A percentile compares a stretch with the other conserved stretches of the same genome.
These are phyloP conservation scores for Chytriomyces confervae DNA, from an alignment of 192 early-diverging fungal species.

Conservation along the genomic window DNA sequence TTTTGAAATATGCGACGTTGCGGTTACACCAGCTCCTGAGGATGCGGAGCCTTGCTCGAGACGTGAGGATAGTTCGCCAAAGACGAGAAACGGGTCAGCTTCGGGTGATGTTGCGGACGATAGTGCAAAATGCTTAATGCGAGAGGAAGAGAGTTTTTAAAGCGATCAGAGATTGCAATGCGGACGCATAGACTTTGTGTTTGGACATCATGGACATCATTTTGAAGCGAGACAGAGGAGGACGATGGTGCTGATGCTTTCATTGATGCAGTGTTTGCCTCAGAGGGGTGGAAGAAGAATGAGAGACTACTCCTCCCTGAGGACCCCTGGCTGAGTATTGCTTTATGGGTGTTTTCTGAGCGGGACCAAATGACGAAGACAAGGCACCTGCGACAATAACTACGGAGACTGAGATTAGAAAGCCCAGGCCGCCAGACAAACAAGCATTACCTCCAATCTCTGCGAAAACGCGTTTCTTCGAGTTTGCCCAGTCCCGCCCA, in stretches of 20 bases:
- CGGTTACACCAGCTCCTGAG: background rate
- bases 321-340: background rate
- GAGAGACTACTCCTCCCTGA: background rate
- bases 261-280: background rate
- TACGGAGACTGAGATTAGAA: background rate
- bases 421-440: no score
- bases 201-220: conserved; percentile 26
- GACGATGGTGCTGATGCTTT: background rate
- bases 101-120: background rate
- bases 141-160: background rate
- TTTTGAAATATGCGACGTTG: conserved; percentile 19
- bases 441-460: conserved; percentile 64
- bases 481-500: conserved; percentile 74
- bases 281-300: background rate
- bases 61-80: background rate
- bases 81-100: conserved; percentile 9
- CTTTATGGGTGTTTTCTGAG: background rate
- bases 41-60: conserved; percentile 5
- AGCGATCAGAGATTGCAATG: background rate
- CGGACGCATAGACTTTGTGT: conserved; percentile 14
- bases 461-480: conserved; percentile 77
- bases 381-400: background rate
- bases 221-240: conserved; percentile 19
- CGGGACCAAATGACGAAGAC: background rate
- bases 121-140: no score